These are phyloP conservation scores for Beauveria rudraprayagi DNA, from an alignment of 2,329 filamentous ascomycete species.

Conservation along the genomic window DNA sequence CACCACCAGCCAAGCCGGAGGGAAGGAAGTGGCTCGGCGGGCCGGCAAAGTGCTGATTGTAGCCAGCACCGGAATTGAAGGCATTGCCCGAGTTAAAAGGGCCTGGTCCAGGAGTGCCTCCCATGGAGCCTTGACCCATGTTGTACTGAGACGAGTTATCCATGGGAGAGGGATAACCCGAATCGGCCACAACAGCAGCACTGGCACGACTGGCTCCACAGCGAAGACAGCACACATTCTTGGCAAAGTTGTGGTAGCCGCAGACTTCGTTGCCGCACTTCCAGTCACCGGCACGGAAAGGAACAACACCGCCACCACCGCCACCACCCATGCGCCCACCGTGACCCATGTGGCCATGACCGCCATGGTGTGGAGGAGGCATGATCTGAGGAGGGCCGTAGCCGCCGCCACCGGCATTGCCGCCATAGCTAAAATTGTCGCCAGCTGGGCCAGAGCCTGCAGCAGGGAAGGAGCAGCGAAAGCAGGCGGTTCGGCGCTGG, in stretches of 20 bases:
- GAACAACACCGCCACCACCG: constrained; percentile 70
- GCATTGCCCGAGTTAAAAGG: constrained; percentile 63
- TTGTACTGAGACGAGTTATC: constrained; percentile 74
- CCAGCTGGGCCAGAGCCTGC: constrained; percentile 63
- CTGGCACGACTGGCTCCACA: constrained; percentile 92
- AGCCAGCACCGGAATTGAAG: constrained; percentile 58
- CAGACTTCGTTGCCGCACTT: constrained; percentile 97
- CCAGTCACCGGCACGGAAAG: constrained; percentile 98
- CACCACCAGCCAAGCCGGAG: constrained; percentile 66
- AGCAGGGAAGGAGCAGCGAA: constrained; percentile 98
- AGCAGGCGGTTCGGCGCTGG: constrained; percentile 94
- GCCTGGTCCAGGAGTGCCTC: constrained; percentile 69
- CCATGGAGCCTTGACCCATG: constrained; percentile 84
- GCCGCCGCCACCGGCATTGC: constrained; percentile 10
- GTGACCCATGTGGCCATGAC: constrained; percentile 44
- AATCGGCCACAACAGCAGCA: constrained; percentile 89
- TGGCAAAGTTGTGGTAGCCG: constrained; percentile 98
- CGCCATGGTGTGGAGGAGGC: constrained; percentile 56
- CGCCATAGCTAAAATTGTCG: constrained; percentile 53
- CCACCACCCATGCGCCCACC: constrained; percentile 67
- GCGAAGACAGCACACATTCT: constrained; percentile 95
- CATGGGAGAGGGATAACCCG: constrained; percentile 84
- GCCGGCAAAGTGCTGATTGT: constrained; percentile 76
- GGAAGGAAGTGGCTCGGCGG: constrained; percentile 87
- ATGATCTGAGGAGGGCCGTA: constrained; percentile 73